Evolutionary conservation across 208 protist species (phyloP).

Genomic region (Acanthamoeba divionensis): DNA sequence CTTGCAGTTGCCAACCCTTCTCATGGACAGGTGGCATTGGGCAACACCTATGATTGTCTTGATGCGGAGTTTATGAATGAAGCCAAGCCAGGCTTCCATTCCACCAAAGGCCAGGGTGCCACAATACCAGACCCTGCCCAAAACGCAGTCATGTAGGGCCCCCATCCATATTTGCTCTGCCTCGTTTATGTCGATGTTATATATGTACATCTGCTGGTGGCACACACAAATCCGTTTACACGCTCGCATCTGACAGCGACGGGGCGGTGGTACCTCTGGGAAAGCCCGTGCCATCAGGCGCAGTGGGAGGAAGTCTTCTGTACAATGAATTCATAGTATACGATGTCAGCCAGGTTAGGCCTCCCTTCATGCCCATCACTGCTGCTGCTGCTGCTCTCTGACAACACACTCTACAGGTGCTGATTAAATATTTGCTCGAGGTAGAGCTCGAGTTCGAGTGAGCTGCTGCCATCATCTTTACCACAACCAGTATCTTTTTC

Average conservation of each 20-base stretch:
- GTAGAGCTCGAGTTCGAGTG: constrained; percentile 25
- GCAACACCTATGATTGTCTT: constrained; percentile 52
- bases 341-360: constrained; percentile 58
- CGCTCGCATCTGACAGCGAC: background rate
- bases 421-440: constrained; percentile 41
- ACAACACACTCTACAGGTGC: background rate
- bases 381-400: background rate
- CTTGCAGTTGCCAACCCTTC: too few relatives aligned
- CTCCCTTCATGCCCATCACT: background rate
- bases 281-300: constrained; percentile 37
- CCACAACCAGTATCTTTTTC: too few relatives aligned
- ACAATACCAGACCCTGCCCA: constrained; percentile 31
- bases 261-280: constrained; percentile 43
- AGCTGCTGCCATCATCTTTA: too few relatives aligned
- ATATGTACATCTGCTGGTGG: background rate
- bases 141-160: background rate
- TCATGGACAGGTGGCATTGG: constrained; percentile 57
- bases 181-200: background rate
- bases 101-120: constrained; percentile 49
- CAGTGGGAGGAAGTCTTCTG: constrained; percentile 15
- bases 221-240: background rate
- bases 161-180: background rate
- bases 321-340: constrained; percentile 77
- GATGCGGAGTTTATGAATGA: constrained; percentile 60
- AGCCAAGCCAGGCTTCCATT: constrained; percentile 14